Evolutionary conservation across 2,329 filamentous ascomycete genomes (phyloP).

Genomic region (Sporothrix phasma): DNA sequence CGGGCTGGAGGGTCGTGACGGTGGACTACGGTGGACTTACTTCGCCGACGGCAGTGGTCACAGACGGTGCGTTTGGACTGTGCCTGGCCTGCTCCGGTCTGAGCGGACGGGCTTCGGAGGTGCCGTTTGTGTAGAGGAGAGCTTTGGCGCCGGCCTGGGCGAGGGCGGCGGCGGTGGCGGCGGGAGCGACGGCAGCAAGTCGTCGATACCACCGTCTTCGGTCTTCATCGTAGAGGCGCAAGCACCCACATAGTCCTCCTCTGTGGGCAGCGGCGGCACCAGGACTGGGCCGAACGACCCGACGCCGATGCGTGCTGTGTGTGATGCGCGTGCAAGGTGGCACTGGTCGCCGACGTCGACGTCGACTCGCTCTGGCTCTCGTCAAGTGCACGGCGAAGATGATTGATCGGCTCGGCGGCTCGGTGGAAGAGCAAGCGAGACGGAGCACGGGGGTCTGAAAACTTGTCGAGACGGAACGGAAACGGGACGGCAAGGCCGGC

Average conservation of each 20-base stretch:
- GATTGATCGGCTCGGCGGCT: slow-evolving; percentile 2
- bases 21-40: slow-evolving; percentile 19
- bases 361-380: not conserved
- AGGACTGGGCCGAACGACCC: slow-evolving; percentile 1
- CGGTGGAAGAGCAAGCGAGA: slow-evolving; percentile 11
- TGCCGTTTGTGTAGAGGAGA: not conserved
- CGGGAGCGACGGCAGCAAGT: slow-evolving; percentile 15
- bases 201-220: slow-evolving; percentile 19
- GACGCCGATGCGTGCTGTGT: slow-evolving; percentile 1
- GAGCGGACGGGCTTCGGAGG: not conserved
- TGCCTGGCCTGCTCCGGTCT: slow-evolving; percentile 6
- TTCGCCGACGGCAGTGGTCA: slow-evolving; percentile 35
- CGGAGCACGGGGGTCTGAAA: not conserved
- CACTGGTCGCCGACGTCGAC: no score
- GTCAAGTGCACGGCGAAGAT: not conserved
- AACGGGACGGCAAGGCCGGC: not conserved
- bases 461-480: not conserved
- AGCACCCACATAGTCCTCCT: slow-evolving; percentile 14
- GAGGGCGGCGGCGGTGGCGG: slow-evolving; percentile 9
- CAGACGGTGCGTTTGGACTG: slow-evolving; percentile 32
- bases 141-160: not conserved
- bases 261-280: slow-evolving; percentile 3
- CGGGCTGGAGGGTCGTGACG: not conserved
- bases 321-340: no score
- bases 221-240: slow-evolving; percentile 18